Base-by-base conservation (phyloP, 2,329 filamentous ascomycete genomes). In the Mollisiaceae sp. region DNA sequence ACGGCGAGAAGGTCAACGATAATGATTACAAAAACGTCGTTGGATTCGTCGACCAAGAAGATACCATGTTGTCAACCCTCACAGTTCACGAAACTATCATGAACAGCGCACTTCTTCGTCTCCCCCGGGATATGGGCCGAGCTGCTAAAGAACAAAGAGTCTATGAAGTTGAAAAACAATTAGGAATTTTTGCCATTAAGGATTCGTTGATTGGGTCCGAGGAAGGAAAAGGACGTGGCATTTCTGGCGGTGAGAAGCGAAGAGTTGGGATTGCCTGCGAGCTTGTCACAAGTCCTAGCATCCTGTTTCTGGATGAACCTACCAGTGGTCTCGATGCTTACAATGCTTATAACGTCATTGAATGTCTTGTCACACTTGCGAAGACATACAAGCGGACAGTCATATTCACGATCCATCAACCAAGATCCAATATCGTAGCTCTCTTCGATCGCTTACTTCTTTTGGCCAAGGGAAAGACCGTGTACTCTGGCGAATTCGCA, bases 1-100 rank as follows among this genome's bases (percentile, higher is more conserved):
- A 98, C 71, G 96, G 95, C 39, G 93, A 98, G 77, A 94, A 92
- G 77, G 89, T 98, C 43, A 83, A 83, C 38, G 92, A 97, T 76
- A 78, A 86, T 36, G 92, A 97, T 68, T 99, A 95, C 80, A 92
- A 91, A 76, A 94, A 88, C 67, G 93, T 98, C 60, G 91, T 97
- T 70, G 95, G 96, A 24, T 99, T 98, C 73, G 95, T 99, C 47
- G 95, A 99, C 73, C 95, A 99, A 79, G 95, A 99, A 75, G 95
- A 99, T 76, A 97, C 94, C 5, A 94, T 99, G 89, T 84, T 99
- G 52, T 90, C 95, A 0, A 99, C 95, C 0, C 82, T 99, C 71
- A 99, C 95, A 0, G 95, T 99, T 9, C 95, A 99, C 77, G 95
- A 99, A 79, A 99, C 95, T 0, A 99, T 99, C 67, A 83, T 97